Evolutionary conservation across 2,329 filamentous ascomycete genomes (phyloP).

Genomic region (Tympanopsis confertula): DNA sequence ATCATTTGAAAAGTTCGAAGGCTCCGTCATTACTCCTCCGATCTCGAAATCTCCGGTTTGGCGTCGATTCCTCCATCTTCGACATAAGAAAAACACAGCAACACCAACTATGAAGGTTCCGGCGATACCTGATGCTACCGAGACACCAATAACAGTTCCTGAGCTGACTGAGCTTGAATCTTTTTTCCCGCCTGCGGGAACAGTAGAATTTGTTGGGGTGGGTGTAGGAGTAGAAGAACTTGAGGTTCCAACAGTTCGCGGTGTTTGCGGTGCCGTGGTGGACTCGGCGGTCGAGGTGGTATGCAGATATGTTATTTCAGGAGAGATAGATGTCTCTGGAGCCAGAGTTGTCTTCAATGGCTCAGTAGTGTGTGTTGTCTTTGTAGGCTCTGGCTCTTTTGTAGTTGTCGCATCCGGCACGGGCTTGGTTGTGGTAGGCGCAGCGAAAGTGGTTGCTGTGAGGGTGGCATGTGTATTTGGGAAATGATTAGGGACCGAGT

Average conservation of each 20-base stretch:
- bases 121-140: background rate
- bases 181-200: background rate
- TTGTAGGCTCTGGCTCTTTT: background rate
- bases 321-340: background rate
- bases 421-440: background rate
- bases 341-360: background rate
- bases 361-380: background rate
- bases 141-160: background rate
- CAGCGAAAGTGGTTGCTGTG: background rate
- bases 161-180: background rate
- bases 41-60: background rate
- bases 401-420: background rate
- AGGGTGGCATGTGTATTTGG: background rate
- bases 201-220: background rate
- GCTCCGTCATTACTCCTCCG: background rate
- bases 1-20: constrained; percentile 1
- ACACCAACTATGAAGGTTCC: background rate
- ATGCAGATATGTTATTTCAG: background rate
- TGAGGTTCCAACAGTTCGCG: too few species aligned
- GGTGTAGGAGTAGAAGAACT: background rate
- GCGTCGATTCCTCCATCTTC: background rate
- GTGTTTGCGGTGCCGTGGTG: background rate
- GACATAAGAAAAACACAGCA: background rate
- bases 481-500: background rate
- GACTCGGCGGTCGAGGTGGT: background rate